A percentile compares a stretch with the other conserved stretches of the same genome.
phyloP scores from a whole-genome alignment of 2,329 filamentous ascomycete genomes.

The Colletotrichum ledebouriae region DNA sequence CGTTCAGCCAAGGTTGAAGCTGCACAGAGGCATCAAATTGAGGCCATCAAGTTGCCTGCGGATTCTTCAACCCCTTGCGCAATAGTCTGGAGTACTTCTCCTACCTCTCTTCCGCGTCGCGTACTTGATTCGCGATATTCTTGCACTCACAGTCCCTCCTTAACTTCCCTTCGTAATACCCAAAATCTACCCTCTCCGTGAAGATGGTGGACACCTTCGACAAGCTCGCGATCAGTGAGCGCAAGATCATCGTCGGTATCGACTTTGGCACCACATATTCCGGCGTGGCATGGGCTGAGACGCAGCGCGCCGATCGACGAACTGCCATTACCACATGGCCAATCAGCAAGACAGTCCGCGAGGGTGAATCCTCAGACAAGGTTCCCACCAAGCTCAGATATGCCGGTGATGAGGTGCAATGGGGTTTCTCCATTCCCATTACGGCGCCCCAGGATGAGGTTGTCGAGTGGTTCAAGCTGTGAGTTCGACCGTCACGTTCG shows the following conservation, averaged over 20 bases:
- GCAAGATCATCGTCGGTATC: slow-evolving; percentile 65
- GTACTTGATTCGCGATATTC: slow-evolving; percentile 5
- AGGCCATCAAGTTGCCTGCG: not conserved
- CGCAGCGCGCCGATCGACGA: slow-evolving; percentile 56
- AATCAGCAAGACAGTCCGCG: slow-evolving; percentile 51
- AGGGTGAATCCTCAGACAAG: slow-evolving; percentile 58
- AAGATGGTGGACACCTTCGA: slow-evolving; percentile 52
- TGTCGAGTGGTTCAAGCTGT: slow-evolving; percentile 66
- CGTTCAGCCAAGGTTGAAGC: too few relatives aligned
- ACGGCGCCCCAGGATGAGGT: slow-evolving; percentile 55
- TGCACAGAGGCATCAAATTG: not conserved
- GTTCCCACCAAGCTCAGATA: slow-evolving; percentile 64
- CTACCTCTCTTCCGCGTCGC: not conserved
- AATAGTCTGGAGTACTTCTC: not conserved
- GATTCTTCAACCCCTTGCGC: not conserved
- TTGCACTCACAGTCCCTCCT: not conserved
- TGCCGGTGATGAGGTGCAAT: slow-evolving; percentile 57
- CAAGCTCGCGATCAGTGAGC: slow-evolving; percentile 50
- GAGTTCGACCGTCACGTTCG: slow-evolving; percentile 44
- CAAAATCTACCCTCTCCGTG: not conserved
- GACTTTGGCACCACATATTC: slow-evolving; percentile 71
- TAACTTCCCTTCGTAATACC: not conserved
- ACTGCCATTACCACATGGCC: slow-evolving; percentile 62
- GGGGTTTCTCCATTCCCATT: slow-evolving; percentile 64
- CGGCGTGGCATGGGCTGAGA: slow-evolving; percentile 66